Base-by-base conservation (phyloP, 768 basidiomycete species). In the Clitopilus hobsonii region DNA sequence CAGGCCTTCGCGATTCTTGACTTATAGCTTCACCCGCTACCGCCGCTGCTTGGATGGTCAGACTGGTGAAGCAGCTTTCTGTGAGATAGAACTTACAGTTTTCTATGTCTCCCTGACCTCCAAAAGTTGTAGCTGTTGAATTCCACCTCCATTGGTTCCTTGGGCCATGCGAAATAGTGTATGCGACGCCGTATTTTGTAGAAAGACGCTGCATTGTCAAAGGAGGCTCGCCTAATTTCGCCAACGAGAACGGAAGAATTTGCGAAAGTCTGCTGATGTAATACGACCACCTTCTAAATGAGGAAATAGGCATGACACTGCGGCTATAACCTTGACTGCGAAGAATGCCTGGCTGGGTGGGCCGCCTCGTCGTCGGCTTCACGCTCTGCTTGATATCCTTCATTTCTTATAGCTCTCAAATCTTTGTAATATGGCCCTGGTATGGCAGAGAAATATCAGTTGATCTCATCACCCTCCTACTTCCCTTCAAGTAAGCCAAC, bases 381-480 rank as follows among this genome's bases (percentile, higher is more conserved):
- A 88, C 89, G 56, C 77, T 88, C 51, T 75, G 75, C 61, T 79
- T 93, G 29, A 92, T 93, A 41, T 81, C 76, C 51, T 98, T 98
- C 70, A 94, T 98, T 59, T 83, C 91, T 1, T 91, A 92, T 68
- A 88, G 90, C 5, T 84, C 88, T 1, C 96, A 98, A 69, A 80
- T 93, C 61, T 94, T 90, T 71, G 77, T 98, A 56, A 84, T 97
- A 67, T 81, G 80, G 92, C 94, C 93, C 20, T 97, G 92, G 92
- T 96, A 95, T 64, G 91, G 93, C 36, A 70, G 79, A 30, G 85
- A 71, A 50, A 58, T 91, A 58, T 86, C 91, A 13, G 71, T 90
- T 38, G 85, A 94, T 63, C 82, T 96, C 45, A 57, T 96, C 32
- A 72, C 69, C 20, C 77, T 95, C n/a, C 77, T 97, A 20, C 59